Evolutionary conservation across 805 yeast species (phyloP).

Genomic region (Myxozyma neotropica): DNA sequence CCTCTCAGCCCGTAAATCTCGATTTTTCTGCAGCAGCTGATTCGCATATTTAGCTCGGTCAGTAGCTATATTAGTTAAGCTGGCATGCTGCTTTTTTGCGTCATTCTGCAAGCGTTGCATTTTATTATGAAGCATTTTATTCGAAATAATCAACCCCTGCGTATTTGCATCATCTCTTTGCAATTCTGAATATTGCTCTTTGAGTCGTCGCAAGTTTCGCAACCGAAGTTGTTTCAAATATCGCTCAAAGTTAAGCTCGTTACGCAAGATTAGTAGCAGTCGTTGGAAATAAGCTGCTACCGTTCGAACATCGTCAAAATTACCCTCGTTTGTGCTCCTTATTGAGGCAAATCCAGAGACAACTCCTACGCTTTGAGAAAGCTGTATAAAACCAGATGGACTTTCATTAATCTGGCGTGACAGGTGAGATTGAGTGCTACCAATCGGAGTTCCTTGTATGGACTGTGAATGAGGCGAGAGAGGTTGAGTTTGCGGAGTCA

Average conservation of each 20-base stretch:
- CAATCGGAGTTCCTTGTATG: not conserved
- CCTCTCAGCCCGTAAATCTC: slow-evolving; percentile 39
- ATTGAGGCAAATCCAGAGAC: not conserved
- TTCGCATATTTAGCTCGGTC: slow-evolving; percentile 46
- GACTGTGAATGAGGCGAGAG: not conserved
- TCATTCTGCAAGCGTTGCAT: slow-evolving; percentile 39
- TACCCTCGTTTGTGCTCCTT: not conserved
- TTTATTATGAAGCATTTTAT: slow-evolving; percentile 39
- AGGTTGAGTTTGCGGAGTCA: not conserved
- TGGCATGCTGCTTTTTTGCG: slow-evolving; percentile 40
- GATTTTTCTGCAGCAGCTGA: slow-evolving; percentile 41
- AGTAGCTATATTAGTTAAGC: slow-evolving; percentile 40
- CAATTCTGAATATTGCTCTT: slow-evolving; percentile 40
- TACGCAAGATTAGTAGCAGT: slow-evolving; percentile 57
- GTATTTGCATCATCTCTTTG: slow-evolving; percentile 39
- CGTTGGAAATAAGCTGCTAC: slow-evolving; percentile 46
- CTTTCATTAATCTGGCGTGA: slow-evolving; percentile 6
- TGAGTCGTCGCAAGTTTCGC: slow-evolving; percentile 43
- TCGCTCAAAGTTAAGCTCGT: slow-evolving; percentile 63
- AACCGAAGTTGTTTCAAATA: slow-evolving; percentile 55
- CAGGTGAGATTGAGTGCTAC: not conserved
- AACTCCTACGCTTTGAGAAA: slow-evolving; percentile 2
- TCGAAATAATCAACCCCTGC: slow-evolving; percentile 40
- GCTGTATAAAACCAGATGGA: slow-evolving; percentile 20
- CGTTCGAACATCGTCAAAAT: not conserved